Conservation (phyloP, 805 yeast species). For the Starmera pachycereana region DNA sequence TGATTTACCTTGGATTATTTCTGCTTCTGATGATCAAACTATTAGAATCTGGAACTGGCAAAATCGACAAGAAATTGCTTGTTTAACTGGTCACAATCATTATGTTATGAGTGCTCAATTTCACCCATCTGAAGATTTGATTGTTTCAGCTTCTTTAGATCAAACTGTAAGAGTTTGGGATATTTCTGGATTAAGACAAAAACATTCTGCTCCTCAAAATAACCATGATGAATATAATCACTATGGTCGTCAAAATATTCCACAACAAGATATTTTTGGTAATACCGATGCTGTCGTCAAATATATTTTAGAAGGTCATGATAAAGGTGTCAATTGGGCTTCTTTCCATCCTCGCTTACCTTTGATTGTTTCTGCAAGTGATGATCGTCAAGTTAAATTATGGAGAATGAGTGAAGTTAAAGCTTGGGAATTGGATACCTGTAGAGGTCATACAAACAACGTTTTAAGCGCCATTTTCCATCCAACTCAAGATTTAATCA, state of each 20-base stretch:
- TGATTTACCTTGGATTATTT: constrained; percentile 94
- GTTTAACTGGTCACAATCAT: constrained; percentile 96
- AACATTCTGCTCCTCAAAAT: constrained; percentile 77
- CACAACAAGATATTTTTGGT: constrained; percentile 91
- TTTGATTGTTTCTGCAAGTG: constrained; percentile 89
- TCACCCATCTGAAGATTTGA: constrained; percentile 90
- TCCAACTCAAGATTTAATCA: constrained; percentile 83
- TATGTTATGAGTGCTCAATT: constrained; percentile 97
- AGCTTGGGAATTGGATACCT: constrained; percentile 99
- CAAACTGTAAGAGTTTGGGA: constrained; percentile 99
- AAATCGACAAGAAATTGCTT: constrained; percentile 93
- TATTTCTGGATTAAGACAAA: constrained; percentile 86
- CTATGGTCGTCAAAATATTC: constrained; percentile 43
- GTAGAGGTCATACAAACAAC: constrained; percentile 94
- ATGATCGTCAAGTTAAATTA: constrained; percentile 86
- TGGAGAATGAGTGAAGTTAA: constrained; percentile 98
- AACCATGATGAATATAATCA: constrained; percentile 28
- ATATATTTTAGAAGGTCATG: constrained; percentile 95
- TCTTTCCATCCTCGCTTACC: constrained; percentile 96
- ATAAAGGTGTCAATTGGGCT: constrained; percentile 98
- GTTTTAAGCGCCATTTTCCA: constrained; percentile 87
- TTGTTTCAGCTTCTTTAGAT: constrained; percentile 93
- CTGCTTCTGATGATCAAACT: constrained; percentile 96
- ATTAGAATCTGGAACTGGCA: constrained; percentile 99
- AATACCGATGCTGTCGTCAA: constrained; percentile 90